These are phyloP conservation scores for Kodamaea fukazawae DNA, from an alignment of 805 yeast genomes.

Conservation along the genomic window DNA sequence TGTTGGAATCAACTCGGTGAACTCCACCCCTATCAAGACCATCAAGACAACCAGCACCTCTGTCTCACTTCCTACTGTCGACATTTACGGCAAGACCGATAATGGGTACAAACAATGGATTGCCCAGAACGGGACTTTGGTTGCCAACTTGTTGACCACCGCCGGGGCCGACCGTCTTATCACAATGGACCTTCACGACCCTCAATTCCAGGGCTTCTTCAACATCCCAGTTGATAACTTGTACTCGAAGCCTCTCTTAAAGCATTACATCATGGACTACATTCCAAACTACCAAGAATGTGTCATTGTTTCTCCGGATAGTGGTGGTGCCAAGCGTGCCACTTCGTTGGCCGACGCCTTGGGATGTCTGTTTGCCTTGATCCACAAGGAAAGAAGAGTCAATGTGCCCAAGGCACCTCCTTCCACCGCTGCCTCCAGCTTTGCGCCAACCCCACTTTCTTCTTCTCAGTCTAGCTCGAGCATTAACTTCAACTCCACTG, in stretches of 20 bases:
- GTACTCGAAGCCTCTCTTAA: slow-evolving; percentile 82
- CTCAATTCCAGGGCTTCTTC: slow-evolving; percentile 97
- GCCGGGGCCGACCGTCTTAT: slow-evolving; percentile 97
- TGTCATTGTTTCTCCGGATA: slow-evolving; percentile 95
- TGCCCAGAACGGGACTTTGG: slow-evolving; percentile 89
- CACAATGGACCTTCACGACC: slow-evolving; percentile 97
- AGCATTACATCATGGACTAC: slow-evolving; percentile 73
- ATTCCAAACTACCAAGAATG: slow-evolving; percentile 81
- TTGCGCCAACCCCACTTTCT: slow-evolving; percentile 2
- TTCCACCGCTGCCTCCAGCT: slow-evolving; percentile 18
- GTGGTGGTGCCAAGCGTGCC: slow-evolving; percentile 98
- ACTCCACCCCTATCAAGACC: too few relatives aligned
- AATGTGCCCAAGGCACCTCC: slow-evolving; percentile 36
- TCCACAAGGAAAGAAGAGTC: slow-evolving; percentile 86
- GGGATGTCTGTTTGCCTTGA: slow-evolving; percentile 86
- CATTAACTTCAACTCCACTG: slow-evolving; percentile 13
- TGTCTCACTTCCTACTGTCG: slow-evolving; percentile 23
- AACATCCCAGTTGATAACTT: slow-evolving; percentile 94
- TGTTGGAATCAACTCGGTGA: not conserved
- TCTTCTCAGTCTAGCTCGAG: slow-evolving; percentile 14
- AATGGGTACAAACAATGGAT: slow-evolving; percentile 91
- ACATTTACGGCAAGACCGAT: slow-evolving; percentile 41
- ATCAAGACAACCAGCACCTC: too few relatives aligned
- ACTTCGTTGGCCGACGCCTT: slow-evolving; percentile 89
- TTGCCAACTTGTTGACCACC: slow-evolving; percentile 81